Percentiles rank a stretch among this genome's conserved stretches.
Conservation (phyloP, 352 stramenopile species). For the Globisporangium orthogonon region DNA sequence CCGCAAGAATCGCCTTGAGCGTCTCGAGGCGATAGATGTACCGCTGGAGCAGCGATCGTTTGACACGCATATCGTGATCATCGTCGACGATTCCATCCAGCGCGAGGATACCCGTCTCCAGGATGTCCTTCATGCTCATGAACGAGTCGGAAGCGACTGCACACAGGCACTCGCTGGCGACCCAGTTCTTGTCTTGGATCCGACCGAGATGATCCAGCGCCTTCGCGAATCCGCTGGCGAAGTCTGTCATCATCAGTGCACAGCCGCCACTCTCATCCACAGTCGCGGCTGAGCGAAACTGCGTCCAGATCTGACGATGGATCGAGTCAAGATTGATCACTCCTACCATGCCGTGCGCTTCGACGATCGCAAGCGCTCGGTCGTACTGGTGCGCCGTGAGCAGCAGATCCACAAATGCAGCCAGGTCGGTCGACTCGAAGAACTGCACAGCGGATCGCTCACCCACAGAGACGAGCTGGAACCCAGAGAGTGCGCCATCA, state of each 20-base stretch:
- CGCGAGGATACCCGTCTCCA: slow-evolving; percentile 35
- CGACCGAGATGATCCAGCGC: slow-evolving; percentile 38
- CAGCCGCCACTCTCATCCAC: not conserved
- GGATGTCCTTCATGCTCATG: slow-evolving; percentile 49
- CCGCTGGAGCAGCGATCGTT: slow-evolving; percentile 21
- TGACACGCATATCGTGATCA: not conserved
- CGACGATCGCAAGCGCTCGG: slow-evolving; percentile 25
- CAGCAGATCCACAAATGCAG: slow-evolving; percentile 33
- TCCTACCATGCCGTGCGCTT: slow-evolving; percentile 9
- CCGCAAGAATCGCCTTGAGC: slow-evolving; percentile 28
- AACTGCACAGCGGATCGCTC: slow-evolving; percentile 13
- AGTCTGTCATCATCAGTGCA: slow-evolving; percentile 6
- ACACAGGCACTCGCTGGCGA: slow-evolving; percentile 35
- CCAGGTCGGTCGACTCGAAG: slow-evolving; percentile 15
- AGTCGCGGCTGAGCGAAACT: slow-evolving; percentile 21
- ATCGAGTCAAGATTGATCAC: slow-evolving; percentile 34
- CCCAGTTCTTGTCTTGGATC: slow-evolving; percentile 40
- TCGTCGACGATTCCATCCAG: slow-evolving; percentile 10
- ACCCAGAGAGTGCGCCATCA: not conserved
- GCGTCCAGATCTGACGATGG: slow-evolving; percentile 40
- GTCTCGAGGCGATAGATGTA: slow-evolving; percentile 46
- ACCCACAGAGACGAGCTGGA: slow-evolving; percentile 12
- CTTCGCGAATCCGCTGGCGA: slow-evolving; percentile 16
- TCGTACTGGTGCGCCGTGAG: slow-evolving; percentile 28
- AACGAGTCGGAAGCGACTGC: slow-evolving; percentile 32